Conservation (phyloP, 2,329 filamentous ascomycete species). For the Nannizzia gypsea region DNA sequence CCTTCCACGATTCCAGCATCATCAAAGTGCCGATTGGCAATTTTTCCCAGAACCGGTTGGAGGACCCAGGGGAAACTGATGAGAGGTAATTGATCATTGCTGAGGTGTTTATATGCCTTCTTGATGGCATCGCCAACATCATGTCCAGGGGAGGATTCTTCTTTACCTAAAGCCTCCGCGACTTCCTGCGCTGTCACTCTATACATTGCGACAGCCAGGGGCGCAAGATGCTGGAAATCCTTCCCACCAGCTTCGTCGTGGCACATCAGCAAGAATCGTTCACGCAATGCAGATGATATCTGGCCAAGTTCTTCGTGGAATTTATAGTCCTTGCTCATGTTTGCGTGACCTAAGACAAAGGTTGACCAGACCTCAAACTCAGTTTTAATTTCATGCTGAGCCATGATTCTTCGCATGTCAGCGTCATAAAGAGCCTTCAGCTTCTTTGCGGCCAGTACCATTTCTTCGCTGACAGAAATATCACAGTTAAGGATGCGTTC, state of each 20-base stretch:
- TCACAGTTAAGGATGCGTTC: conserved; percentile 52
- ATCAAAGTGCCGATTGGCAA: conserved; percentile 43
- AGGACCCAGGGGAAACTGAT: conserved; percentile 96
- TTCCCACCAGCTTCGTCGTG: conserved; percentile 51
- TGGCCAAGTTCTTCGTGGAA: conserved; percentile 69
- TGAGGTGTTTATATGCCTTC: conserved; percentile 18
- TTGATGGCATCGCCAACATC: conserved; percentile 10
- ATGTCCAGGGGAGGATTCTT: conserved; percentile 9
- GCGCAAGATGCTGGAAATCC: conserved; percentile 49
- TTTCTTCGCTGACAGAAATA: conserved; percentile 44
- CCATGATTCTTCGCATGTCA: conserved; percentile 66
- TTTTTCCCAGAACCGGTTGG: conserved; percentile 54
- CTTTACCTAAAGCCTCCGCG: conserved; percentile 44
- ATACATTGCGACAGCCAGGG: conserved; percentile 81
- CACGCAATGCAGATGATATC: conserved; percentile 54
- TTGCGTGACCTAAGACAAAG: conserved; percentile 66
- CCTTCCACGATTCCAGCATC: conserved; percentile 11
- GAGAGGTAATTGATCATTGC: conserved; percentile 49
- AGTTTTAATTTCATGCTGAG: conserved; percentile 67
- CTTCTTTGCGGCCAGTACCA: conserved; percentile 48
- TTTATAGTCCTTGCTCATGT: conserved; percentile 67
- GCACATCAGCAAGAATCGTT: conserved; percentile 57
- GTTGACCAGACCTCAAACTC: conserved; percentile 90
- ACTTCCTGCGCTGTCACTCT: conserved; percentile 63
- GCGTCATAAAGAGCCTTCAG: conserved; percentile 71